Base-by-base conservation (phyloP, 768 basidiomycete genomes). In the Udeniomyces megalosporus region DNA sequence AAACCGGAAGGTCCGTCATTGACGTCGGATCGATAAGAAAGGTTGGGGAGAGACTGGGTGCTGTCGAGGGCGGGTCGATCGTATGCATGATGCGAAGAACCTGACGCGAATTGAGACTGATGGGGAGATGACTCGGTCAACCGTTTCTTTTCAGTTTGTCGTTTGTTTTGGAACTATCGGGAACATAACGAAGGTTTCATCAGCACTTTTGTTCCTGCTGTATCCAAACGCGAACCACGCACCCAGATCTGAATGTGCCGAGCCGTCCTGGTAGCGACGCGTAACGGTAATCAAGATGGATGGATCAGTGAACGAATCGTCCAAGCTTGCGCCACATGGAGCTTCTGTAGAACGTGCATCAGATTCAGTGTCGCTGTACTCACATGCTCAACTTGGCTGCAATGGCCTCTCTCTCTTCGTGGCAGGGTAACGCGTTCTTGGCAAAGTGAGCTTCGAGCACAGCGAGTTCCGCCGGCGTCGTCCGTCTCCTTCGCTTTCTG, bases 221-320 rank as follows among this genome's bases (percentile, higher is more conserved):
- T n/a, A 4, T 38, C 22, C 20, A 49, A 32, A 24, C 14, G 5
- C n/a, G 45, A 24, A 32, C n/a, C n/a, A n/a, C 60, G 28, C 46
- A 64, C 55, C 62, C 62, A 64, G 22, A 64, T 64, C 49, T 58
- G 56, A n/a, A 64, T 52, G 11, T 58, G 57, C 20, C 62, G 57
- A 7, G 62, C 17, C 29, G 57, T 64, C 62, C 62, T 64, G n/a
- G n/a, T n/a, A n/a, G n/a, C n/a, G n/a, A n/a, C n/a, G n/a, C n/a
- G n/a, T n/a, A n/a, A n/a, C n/a, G n/a, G n/a, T n/a, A n/a, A n/a
- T n/a, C n/a, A n/a, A n/a, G n/a, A n/a, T n/a, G 32, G 34, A 35
- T 3, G 28, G 12, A 15, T 28, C 4, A 7, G n/a, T 51, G 11
- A 51, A 28, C 20, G 28, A 17, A 29, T 12, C 11, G 10, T 20